phyloP scores from a whole-genome alignment of 2,329 filamentous ascomycete species.

The Aspergillus viridinutans region DNA sequence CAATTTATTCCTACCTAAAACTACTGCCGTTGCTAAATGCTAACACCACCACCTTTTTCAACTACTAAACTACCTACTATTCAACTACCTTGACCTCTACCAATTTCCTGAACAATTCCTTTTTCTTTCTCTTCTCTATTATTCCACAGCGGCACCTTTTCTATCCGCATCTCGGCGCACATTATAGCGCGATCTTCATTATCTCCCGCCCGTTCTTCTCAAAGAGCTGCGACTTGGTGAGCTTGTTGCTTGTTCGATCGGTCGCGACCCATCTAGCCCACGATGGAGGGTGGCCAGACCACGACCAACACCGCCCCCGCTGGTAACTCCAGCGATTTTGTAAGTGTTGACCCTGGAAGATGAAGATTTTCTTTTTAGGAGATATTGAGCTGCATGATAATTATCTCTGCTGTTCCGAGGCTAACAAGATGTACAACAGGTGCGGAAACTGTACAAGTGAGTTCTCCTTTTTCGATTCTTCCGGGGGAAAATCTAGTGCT shows the following conservation, averaged over 20 bases:
- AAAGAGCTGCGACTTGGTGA: constrained; percentile 20
- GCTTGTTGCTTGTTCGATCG: constrained; percentile 32
- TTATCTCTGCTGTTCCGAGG: constrained; percentile 22
- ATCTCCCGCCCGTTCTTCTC: constrained; percentile 7
- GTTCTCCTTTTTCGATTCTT: constrained; percentile 26
- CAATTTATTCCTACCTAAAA: neutral
- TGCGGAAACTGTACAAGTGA: constrained; percentile 98
- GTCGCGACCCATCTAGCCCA: constrained; percentile 38
- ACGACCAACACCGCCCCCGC: constrained; percentile 44
- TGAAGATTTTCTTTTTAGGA: constrained; percentile 9
- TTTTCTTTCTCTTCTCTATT: constrained; percentile 1
- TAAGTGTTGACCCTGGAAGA: constrained; percentile 50
- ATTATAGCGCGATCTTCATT: constrained; percentile 2
- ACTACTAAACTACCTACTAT: constrained; percentile 7
- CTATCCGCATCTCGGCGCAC: neutral
- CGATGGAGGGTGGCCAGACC: constrained; percentile 45
- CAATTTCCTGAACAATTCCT: constrained; percentile 1
- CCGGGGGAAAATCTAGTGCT: constrained; percentile 6
- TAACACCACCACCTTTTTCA: neutral
- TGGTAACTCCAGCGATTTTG: constrained; percentile 94
- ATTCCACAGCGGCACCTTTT: neutral
- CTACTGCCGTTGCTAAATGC: constrained; percentile 8
- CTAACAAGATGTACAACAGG: constrained; percentile 51
- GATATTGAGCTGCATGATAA: constrained; percentile 8
- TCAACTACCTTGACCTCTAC: constrained; percentile 3